These are phyloP conservation scores for Penicillium palitans DNA, from an alignment of 2,329 filamentous ascomycete species.

Conservation along the genomic window DNA sequence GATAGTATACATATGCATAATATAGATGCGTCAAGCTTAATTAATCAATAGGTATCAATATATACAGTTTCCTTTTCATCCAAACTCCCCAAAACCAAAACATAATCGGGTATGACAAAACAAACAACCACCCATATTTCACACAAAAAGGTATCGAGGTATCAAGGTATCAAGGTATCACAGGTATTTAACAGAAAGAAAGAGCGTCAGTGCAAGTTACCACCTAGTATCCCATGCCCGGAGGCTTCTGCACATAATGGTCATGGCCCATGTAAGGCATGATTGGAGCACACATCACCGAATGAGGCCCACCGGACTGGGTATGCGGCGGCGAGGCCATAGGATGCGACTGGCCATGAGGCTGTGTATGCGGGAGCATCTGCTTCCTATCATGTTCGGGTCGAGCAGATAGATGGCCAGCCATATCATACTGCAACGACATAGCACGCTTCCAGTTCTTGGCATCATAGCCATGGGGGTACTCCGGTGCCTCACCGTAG, in stretches of 20 bases:
- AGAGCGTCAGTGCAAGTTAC: not conserved
- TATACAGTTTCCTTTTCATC: conserved; percentile 12
- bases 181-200: conserved; percentile 14
- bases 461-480: conserved; percentile 21
- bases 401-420: conserved; percentile 7
- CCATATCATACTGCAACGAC: conserved; percentile 31
- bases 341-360: conserved; percentile 12
- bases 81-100: conserved; percentile 5
- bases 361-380: not conserved
- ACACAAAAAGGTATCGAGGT: conserved; percentile 5
- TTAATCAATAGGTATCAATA: conserved; percentile 16
- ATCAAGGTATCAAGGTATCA: conserved; percentile 5
- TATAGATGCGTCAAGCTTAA: not conserved
- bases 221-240: conserved; percentile 26
- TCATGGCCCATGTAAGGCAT: conserved; percentile 30
- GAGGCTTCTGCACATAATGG: conserved; percentile 23
- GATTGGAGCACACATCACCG: conserved; percentile 32
- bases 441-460: conserved; percentile 35
- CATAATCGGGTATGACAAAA: conserved; percentile 23
- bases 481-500: conserved; percentile 17
- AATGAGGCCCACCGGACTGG: conserved; percentile 24
- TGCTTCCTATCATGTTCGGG: conserved; percentile 16
- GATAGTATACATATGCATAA: not conserved
- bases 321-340: conserved; percentile 25
- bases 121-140: conserved; percentile 21